Base-by-base conservation (phyloP, 441 rosid species). In the Populus hybrid region DNA sequence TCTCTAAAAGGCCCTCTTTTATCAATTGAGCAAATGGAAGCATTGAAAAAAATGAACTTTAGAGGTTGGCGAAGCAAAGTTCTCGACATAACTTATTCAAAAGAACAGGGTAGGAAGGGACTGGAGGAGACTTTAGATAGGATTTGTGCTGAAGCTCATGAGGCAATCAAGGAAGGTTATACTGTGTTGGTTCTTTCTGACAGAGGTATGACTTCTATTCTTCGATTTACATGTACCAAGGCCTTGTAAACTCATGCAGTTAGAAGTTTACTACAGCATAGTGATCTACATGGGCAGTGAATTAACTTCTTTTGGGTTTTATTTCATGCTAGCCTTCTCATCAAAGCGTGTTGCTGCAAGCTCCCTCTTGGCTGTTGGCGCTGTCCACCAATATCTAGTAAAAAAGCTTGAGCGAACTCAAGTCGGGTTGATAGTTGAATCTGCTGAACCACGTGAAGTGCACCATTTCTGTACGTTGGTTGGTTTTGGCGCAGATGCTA, bases 401-500 rank as follows among this genome's bases (percentile, higher is more conserved):
- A 89, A 86, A 87, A 89, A 86, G 75, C 99, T 95, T 73, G 94
- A 91, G 76, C 98, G 99, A 35, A 97, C 99, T 26, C 96, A 80
- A 74, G 89, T 92, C 75, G 99, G 98, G 36, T 84, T 97, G 86
- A 81, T 97, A 16, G 90, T 95, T 66, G 99, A 97, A 88, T 94
- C 99, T 73, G 99, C 99, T 24, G 99, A 97, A 81, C 99, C 99
- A 72, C 97, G 98, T 59, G 99, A 97, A 86, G 99, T 97, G 76
- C 99, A 97, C 85, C 99, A 97, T 87, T 97, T 97, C 86, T 95
- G 99, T 78, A 94, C 99, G 0, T 87, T 97, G 76, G 95, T 95
- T 30, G 99, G 99, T 42, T 97, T 95, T 42, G 99, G 99, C 3
- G 99, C 95, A 5, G 99, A 97, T 87, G 99, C 99, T 66, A 89